phyloP scores from a whole-genome alignment of 2,329 filamentous ascomycete genomes.

The Trichoderma sp. region DNA sequence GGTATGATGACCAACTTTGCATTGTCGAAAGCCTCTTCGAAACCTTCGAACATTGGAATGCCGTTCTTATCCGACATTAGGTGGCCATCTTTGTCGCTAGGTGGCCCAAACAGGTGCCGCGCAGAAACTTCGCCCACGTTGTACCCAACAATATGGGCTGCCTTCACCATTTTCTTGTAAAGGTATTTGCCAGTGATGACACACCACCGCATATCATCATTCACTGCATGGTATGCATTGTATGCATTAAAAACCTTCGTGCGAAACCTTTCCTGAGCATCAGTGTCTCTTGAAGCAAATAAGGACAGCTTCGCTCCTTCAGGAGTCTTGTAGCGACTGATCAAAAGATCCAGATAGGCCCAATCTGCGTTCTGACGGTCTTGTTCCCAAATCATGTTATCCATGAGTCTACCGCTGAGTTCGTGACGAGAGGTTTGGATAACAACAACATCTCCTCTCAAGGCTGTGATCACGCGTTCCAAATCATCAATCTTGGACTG shows the following conservation, averaged over 20 bases:
- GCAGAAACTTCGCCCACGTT: not conserved
- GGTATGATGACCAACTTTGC: not conserved
- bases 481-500: not conserved
- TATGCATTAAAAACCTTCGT: not conserved
- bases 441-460: not conserved
- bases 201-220: fast-evolving
- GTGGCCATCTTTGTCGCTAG: not conserved
- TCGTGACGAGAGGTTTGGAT: not conserved
- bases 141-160: not conserved
- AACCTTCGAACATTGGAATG: not conserved
- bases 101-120: not conserved
- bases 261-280: not conserved
- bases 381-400: not conserved
- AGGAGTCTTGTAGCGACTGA: not conserved
- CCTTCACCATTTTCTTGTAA: too few species aligned
- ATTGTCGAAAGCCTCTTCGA: not conserved
- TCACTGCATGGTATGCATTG: not conserved
- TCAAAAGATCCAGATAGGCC: not conserved
- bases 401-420: not conserved
- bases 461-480: not conserved
- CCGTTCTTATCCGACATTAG: not conserved
- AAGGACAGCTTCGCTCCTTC: not conserved
- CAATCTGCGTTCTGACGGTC: not conserved
- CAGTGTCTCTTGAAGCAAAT: fast-evolving
- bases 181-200: not conserved